These are phyloP conservation scores for Chaetomium sp. DNA, from an alignment of 2,329 filamentous ascomycete genomes.

Conservation along the genomic window DNA sequence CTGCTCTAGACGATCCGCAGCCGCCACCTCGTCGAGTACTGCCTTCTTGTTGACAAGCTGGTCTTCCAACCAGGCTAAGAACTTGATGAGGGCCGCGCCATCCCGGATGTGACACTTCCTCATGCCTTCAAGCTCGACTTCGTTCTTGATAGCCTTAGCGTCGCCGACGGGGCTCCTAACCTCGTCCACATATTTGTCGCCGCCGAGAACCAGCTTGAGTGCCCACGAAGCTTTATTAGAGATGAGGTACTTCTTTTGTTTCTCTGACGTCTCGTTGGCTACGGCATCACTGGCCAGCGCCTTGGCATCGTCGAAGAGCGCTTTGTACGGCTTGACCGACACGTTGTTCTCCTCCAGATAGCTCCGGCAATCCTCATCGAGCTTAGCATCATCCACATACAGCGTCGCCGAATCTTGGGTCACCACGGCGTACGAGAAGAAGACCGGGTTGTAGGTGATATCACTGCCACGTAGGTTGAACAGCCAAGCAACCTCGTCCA, in stretches of 20 bases:
- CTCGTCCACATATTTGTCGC: slow-evolving; percentile 79
- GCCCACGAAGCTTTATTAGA: slow-evolving; percentile 94
- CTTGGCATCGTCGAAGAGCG: slow-evolving; percentile 73
- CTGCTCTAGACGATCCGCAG: slow-evolving; percentile 82
- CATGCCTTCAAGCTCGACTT: slow-evolving; percentile 86
- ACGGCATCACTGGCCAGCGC: slow-evolving; percentile 43
- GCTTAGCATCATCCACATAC: slow-evolving; percentile 76
- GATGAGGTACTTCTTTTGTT: slow-evolving; percentile 65
- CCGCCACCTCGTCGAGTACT: slow-evolving; percentile 78
- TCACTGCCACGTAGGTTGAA: slow-evolving; percentile 94
- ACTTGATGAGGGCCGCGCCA: slow-evolving; percentile 82
- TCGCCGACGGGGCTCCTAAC: slow-evolving; percentile 80
- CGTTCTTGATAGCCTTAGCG: slow-evolving; percentile 91
- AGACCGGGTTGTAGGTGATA: slow-evolving; percentile 96
- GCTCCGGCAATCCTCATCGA: slow-evolving; percentile 59
- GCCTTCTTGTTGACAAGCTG: slow-evolving; percentile 69
- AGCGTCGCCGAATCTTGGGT: slow-evolving; percentile 71
- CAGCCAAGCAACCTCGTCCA: slow-evolving; percentile 97
- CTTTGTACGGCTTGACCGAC: slow-evolving; percentile 70
- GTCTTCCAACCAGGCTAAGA: slow-evolving; percentile 94
- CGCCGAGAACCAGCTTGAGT: slow-evolving; percentile 76
- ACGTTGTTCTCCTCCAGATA: slow-evolving; percentile 68
- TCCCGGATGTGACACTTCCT: slow-evolving; percentile 88
- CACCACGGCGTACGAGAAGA: slow-evolving; percentile 91
- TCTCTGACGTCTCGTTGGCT: slow-evolving; percentile 27